These are phyloP conservation scores for Hyphopichia khmerensis DNA, from an alignment of 1,139 yeast genomes.

Conservation along the genomic window DNA sequence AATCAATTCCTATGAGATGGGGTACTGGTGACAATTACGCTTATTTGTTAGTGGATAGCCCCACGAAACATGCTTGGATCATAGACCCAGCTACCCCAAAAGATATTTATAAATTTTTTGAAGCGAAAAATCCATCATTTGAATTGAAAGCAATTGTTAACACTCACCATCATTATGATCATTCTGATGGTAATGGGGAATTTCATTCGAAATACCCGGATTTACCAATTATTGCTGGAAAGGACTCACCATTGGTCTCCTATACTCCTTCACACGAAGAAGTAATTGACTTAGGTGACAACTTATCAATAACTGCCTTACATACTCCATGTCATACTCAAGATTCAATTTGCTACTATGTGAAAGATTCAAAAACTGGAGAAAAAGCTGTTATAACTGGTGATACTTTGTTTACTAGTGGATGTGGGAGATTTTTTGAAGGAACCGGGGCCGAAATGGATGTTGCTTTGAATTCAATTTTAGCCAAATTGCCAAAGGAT, in stretches of 20 bases:
- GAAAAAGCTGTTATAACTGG: slow-evolving; percentile 88
- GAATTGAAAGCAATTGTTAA: slow-evolving; percentile 76
- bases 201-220: slow-evolving; percentile 44
- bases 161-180: slow-evolving; percentile 96
- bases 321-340: slow-evolving; percentile 98
- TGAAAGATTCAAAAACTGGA: slow-evolving; percentile 56
- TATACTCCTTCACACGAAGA: slow-evolving; percentile 67
- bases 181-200: slow-evolving; percentile 79
- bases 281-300: slow-evolving; percentile 59
- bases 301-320: slow-evolving; percentile 70
- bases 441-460: slow-evolving; percentile 86
- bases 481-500: slow-evolving; percentile 62
- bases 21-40: slow-evolving; percentile 89
- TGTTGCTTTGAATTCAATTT: slow-evolving; percentile 54
- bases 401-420: slow-evolving; percentile 89
- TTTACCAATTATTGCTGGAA: slow-evolving; percentile 83
- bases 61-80: slow-evolving; percentile 70
- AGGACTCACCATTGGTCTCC: slow-evolving; percentile 68
- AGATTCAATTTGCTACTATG: slow-evolving; percentile 88
- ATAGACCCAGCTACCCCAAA: slow-evolving; percentile 90
- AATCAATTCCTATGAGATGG: slow-evolving; percentile 92
- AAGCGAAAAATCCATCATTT: slow-evolving; percentile 23
- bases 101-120: slow-evolving; percentile 41
- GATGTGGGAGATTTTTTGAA: slow-evolving; percentile 96
- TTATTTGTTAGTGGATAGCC: slow-evolving; percentile 70